Evolutionary conservation across 148 eudicot genomes (phyloP).

Genomic region (Rhododendron ovatum): DNA sequence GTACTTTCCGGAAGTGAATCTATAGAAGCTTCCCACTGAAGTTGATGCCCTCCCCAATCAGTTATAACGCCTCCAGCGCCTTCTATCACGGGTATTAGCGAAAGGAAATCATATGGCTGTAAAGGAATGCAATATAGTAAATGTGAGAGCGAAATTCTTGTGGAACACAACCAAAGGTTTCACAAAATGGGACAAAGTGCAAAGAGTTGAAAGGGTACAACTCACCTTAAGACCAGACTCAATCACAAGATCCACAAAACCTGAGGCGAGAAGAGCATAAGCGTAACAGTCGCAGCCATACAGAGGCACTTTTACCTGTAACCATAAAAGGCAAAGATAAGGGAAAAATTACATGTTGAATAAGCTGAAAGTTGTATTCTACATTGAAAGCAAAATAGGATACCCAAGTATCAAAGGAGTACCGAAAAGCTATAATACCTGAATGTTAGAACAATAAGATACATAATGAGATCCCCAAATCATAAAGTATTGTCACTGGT

Average conservation of each 20-base stretch:
- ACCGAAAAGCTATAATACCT: neutral
- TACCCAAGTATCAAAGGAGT: neutral
- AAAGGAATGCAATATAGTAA: neutral
- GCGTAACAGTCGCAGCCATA: slow-evolving; percentile 99
- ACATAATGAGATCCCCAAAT: neutral
- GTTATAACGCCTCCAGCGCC: slow-evolving; percentile 94
- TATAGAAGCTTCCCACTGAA: slow-evolving; percentile 81
- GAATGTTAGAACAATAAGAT: neutral
- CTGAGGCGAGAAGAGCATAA: slow-evolving; percentile 92
- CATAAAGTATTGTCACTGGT: neutral
- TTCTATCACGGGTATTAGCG: slow-evolving; percentile 84
- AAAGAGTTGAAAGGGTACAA: slow-evolving; percentile 1
- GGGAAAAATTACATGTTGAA: neutral
- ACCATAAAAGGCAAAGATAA: neutral
- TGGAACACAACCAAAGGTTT: slow-evolving; percentile 1
- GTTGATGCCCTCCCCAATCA: slow-evolving; percentile 75
- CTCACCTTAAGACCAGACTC: slow-evolving; percentile 95
- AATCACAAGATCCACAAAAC: slow-evolving; percentile 89
- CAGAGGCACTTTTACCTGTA: slow-evolving; percentile 87
- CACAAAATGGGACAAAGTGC: neutral
- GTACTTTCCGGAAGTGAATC: slow-evolving; percentile 52
- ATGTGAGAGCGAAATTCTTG: neutral
- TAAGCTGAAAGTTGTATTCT: neutral
- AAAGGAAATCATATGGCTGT: slow-evolving; percentile 96
- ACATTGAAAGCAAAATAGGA: neutral